Conservation (phyloP, 306 rosid genomes). For the Neltuma alba region DNA sequence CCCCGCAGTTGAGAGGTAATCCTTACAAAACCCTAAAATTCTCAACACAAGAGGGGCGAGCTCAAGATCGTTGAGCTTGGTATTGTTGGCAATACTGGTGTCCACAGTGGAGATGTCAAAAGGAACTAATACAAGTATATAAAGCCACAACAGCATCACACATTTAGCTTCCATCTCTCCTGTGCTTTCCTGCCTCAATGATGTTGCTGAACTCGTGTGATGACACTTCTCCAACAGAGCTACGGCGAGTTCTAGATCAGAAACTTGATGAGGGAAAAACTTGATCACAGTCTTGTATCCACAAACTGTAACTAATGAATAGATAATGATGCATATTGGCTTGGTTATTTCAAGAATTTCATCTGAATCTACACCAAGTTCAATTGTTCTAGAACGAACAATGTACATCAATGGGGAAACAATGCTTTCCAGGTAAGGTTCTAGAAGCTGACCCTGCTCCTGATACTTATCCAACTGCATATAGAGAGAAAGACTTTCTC, state of each 20-base stretch:
- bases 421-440: conserved; percentile 89
- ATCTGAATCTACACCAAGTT: conserved; percentile 62
- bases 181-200: conserved; percentile 80
- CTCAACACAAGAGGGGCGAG: conserved; percentile 79
- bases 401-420: conserved; percentile 81
- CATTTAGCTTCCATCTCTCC: conserved; percentile 96
- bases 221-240: conserved; percentile 82
- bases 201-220: conserved; percentile 53
- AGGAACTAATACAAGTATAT: conserved; percentile 89
- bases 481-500: conserved; percentile 14
- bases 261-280: conserved; percentile 94
- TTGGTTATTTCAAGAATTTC: conserved; percentile 71
- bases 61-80: conserved; percentile 55
- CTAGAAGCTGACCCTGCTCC: conserved; percentile 90
- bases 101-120: conserved; percentile 92
- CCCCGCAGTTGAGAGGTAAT: conserved; percentile 83
- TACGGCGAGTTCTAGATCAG: conserved; percentile 92
- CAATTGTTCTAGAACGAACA: conserved; percentile 67
- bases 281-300: conserved; percentile 87
- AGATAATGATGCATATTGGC: conserved; percentile 78
- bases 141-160: conserved; percentile 90
- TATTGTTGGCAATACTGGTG: conserved; percentile 66
- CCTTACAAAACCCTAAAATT: conserved; percentile 81
- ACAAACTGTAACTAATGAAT: conserved; percentile 77
- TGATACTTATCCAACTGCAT: conserved; percentile 94